Percentiles rank a stretch among this genome's conserved stretches.
phyloP scores from a whole-genome alignment of 2,329 filamentous ascomycete genomes.

The Cordyceps pruinosa region DNA sequence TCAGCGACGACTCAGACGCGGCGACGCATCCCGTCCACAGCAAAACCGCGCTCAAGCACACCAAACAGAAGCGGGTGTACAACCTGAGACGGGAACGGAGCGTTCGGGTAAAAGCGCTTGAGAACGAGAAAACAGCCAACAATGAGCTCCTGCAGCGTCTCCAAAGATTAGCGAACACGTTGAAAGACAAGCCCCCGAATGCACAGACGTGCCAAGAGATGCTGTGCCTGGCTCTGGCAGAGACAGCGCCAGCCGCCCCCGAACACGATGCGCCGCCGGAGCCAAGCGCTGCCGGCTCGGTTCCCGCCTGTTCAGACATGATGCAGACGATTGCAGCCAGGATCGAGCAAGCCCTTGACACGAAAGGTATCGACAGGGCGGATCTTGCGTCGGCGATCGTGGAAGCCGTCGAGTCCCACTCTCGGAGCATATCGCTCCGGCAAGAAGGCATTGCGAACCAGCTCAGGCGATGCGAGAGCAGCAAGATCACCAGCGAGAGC shows the following conservation, averaged over 20 bases:
- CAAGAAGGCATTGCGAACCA: neutral
- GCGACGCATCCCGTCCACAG: neutral
- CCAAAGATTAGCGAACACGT: too few relatives aligned
- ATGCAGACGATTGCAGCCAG: neutral
- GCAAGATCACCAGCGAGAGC: neutral
- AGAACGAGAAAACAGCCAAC: neutral
- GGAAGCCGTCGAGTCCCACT: neutral
- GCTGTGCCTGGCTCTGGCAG: neutral
- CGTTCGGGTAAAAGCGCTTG: neutral
- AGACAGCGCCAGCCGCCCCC: neutral
- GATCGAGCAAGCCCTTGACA: too few relatives aligned
- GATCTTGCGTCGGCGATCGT: neutral
- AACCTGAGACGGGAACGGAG: neutral
- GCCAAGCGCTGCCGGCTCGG: neutral
- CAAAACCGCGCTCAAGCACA: neutral
- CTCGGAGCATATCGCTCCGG: neutral
- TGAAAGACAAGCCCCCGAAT: neutral
- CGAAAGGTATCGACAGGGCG: neutral
- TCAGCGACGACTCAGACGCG: neutral
- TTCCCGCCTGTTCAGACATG: neutral
- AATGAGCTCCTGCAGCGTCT: neutral
- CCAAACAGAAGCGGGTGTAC: neutral
- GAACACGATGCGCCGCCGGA: neutral
- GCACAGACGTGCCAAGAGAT: neutral
- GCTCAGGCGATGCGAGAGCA: neutral